Conservation (phyloP, 345 rosid genomes). For the Aquilaria yunnanensis region DNA sequence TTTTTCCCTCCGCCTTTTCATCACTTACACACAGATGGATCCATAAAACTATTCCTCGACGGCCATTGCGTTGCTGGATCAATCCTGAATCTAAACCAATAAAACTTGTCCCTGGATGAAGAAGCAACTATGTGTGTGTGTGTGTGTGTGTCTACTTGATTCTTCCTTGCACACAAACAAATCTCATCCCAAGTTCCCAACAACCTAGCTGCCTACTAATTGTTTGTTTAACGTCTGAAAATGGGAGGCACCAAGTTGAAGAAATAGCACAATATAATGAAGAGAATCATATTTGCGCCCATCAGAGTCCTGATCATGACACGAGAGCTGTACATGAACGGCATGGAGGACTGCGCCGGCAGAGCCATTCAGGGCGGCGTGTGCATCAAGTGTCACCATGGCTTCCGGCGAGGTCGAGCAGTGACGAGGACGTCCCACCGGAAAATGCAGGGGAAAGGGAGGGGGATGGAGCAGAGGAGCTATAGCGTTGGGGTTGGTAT, state of each 20-base stretch:
- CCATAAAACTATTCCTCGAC: too few relatives aligned
- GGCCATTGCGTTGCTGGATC: too few relatives aligned
- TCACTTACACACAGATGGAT: too few relatives aligned
- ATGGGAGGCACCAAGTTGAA: slow-evolving; percentile 17
- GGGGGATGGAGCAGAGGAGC: slow-evolving; percentile 21
- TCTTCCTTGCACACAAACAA: too few relatives aligned
- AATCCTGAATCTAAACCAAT: too few relatives aligned
- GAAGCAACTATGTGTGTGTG: too few relatives aligned
- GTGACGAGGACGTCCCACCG: background rate
- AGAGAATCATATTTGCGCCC: slow-evolving; percentile 15
- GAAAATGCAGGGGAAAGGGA: background rate
- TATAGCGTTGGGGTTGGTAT: slow-evolving; percentile 44
- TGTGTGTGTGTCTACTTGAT: too few relatives aligned
- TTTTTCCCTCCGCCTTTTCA: too few relatives aligned
- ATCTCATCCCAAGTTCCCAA: too few relatives aligned
- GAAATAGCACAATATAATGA: slow-evolving; percentile 20
- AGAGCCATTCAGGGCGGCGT: slow-evolving; percentile 14
- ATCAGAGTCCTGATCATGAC: slow-evolving; percentile 30
- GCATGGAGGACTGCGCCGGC: slow-evolving; percentile 23
- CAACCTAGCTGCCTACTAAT: too few relatives aligned
- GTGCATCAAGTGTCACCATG: slow-evolving; percentile 4
- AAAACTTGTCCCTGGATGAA: too few relatives aligned
- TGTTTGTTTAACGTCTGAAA: background rate
- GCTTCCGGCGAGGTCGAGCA: slow-evolving; percentile 13
- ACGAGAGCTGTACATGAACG: slow-evolving; percentile 24